phyloP scores from a whole-genome alignment of 441 rosid genomes.

The Eruca vesicaria region DNA sequence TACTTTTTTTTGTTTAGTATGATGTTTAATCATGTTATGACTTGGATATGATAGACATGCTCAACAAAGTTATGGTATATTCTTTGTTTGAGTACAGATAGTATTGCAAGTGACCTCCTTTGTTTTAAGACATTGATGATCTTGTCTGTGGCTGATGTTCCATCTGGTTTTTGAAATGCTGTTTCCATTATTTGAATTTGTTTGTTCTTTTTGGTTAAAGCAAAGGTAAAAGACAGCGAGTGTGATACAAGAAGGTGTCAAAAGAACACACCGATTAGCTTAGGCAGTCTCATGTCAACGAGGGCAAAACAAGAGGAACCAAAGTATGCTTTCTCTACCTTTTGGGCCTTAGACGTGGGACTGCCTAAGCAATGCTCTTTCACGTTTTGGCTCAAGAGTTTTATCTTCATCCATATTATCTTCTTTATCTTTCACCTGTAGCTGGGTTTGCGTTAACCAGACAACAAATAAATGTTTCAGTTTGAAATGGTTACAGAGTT shows the following conservation, averaged over 20 bases:
- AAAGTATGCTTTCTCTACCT: background rate
- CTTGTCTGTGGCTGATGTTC: background rate
- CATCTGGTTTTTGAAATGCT: background rate
- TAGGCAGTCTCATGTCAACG: background rate
- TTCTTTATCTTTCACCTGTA: background rate
- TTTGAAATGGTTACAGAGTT: background rate
- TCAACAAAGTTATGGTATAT: conserved; percentile 1
- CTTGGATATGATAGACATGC: background rate
- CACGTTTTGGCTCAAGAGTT: background rate
- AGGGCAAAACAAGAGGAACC: background rate
- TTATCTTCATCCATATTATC: background rate
- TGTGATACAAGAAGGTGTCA: background rate
- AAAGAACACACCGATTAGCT: background rate
- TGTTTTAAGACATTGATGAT: background rate
- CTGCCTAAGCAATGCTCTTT: conserved; percentile 1
- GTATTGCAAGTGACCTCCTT: background rate
- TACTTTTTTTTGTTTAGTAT: background rate
- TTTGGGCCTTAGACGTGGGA: background rate
- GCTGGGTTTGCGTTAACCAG: background rate
- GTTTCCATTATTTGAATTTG: background rate
- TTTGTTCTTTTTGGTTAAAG: background rate
- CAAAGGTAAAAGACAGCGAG: background rate
- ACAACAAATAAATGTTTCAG: background rate
- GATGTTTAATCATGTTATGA: background rate
- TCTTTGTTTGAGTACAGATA: background rate